Conservation (phyloP, 1,139 yeast genomes). For the Pichia sp. region DNA sequence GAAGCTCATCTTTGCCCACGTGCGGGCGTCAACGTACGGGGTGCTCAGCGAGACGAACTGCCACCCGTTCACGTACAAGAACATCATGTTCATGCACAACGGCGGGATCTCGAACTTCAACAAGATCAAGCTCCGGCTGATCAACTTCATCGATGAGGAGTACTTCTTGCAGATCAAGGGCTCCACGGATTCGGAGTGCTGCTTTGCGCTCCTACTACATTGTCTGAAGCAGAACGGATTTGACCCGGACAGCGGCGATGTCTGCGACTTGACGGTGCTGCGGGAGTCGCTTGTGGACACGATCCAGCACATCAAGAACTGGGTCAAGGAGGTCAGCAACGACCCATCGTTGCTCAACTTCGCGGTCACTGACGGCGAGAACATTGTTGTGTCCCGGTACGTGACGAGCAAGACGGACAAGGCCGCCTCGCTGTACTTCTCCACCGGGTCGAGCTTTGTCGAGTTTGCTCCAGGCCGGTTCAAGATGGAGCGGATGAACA, state of each 20-base stretch:
- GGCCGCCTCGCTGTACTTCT: conserved; percentile 92
- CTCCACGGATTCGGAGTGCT: conserved; percentile 92
- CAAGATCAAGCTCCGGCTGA: conserved; percentile 65
- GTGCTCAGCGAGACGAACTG: conserved; percentile 91
- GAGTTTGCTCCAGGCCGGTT: conserved; percentile 89
- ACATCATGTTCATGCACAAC: conserved; percentile 94
- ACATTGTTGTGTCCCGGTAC: conserved; percentile 85
- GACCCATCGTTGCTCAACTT: conserved; percentile 90
- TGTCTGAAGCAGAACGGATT: conserved; percentile 70
- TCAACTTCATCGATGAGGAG: conserved; percentile 71
- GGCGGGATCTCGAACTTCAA: conserved; percentile 81
- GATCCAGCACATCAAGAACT: conserved; percentile 65
- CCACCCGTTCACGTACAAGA: conserved; percentile 87
- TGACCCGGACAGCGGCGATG: conserved; percentile 48
- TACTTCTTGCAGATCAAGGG: conserved; percentile 83
- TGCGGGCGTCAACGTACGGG: conserved; percentile 93
- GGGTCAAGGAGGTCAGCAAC: conserved; percentile 49
- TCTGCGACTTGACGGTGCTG: conserved; percentile 54
- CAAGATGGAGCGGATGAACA: conserved; percentile 87
- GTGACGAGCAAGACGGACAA: conserved; percentile 87
- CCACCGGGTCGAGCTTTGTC: conserved; percentile 86
- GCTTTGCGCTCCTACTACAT: conserved; percentile 84
- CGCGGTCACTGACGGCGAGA: conserved; percentile 90
- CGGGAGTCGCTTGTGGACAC: conserved; percentile 70
- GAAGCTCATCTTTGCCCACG: conserved; percentile 85